Base-by-base conservation (phyloP, 768 basidiomycete species). In the Hericium rajendrae region DNA sequence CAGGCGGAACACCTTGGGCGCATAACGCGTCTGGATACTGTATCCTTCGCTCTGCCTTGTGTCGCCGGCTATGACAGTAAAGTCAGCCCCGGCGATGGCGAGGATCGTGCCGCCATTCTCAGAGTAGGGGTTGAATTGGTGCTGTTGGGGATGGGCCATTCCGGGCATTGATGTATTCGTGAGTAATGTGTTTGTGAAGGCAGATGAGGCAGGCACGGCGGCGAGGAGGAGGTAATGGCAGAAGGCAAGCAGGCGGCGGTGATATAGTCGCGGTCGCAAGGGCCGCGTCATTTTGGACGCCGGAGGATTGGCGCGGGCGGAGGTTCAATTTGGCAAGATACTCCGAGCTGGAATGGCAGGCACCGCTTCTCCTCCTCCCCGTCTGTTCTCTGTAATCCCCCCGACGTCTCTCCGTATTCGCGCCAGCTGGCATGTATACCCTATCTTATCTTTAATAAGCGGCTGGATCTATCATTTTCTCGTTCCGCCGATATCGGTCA, bases 31-130 rank as follows among this genome's bases (percentile, higher is more conserved):
- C 78, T 99, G 95, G 71, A 99, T 99, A 69, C 77, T 89, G 73
- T 91, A 98, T n/a, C 95, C 95, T 69, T 94, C 90, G 63, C 86
- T 92, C 75, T 98, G 97, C 57, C 95, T 77, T 48, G 95, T 99
- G 73, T 99, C 95, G 53, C 94, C 91, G 5, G 97, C 94, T 66
- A 97, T 89, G 69, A 98, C 93, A 59, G 82, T 81, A 71, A 98
- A 98, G 70, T 94, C 90, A 48, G 83, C 81, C 54, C 95, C 97
- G 4, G 94, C 92, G 68, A 98, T 91, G 67, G 91, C 91, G 65
- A 99, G 84, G 73, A 97, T 95, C 18, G 94, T 94, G 26, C 97
- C 95, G 32, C 95, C 95, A 65, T 97, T 97, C 64, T 92, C 84
- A 2, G 85, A 78, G 80, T 97, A 95, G 0, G 93, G 93, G 67